Evolutionary conservation across 441 rosid species (phyloP), one percentile per base, ranked within the genome.

Genomic region (Corymbia citriodora): DNA sequence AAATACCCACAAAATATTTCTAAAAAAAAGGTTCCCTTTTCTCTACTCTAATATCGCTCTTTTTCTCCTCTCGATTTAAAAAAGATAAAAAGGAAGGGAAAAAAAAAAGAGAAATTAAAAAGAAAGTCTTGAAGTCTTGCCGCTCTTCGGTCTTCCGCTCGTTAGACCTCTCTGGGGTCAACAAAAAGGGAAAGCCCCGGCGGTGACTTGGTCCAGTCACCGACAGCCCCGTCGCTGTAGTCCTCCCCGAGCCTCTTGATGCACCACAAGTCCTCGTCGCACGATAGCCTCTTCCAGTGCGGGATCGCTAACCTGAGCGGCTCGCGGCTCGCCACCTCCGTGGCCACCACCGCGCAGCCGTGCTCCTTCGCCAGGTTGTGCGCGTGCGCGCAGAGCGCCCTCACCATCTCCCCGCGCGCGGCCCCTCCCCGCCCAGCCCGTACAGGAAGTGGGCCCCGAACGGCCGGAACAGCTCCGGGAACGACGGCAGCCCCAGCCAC

Each of bases 131-230:
- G 55, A 25, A 14, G n/a, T 86, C 52, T 87, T 63, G 88, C 29
- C 33, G 33, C 54, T 65, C 59, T 86, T 90, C 36, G 49, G 48
- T 72, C 25, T 74, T 74, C 68, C 68, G 87, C 11, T 36, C 11
- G 36, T 93, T 90, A 98, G 93, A 97, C 90, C 90, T 98, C 99
- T 90, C 99, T 95, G 6, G 99, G 99, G 94, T 98, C 99, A 89
- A 98, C 99, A 93, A 98, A 98, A 94, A 98, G 96, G 19, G 99
- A 97, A 91, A 91, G 4, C 79, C 95, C 99, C 87, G 99, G 94
- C 70, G 96, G 92, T 87, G 99, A 97, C 90, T 97, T 96, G 15
- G 99, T 97, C 99, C 99, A 98, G 94, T 98, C 99, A 92, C 98
- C 97, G 59, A 96, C 92, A 61, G 94, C 90, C 49, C 98, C 99